Evolutionary conservation across 371 early-diverging fungal genomes (phyloP), one percentile per base, ranked within the genome.

Genomic region (Saksenaea vasiformis): DNA sequence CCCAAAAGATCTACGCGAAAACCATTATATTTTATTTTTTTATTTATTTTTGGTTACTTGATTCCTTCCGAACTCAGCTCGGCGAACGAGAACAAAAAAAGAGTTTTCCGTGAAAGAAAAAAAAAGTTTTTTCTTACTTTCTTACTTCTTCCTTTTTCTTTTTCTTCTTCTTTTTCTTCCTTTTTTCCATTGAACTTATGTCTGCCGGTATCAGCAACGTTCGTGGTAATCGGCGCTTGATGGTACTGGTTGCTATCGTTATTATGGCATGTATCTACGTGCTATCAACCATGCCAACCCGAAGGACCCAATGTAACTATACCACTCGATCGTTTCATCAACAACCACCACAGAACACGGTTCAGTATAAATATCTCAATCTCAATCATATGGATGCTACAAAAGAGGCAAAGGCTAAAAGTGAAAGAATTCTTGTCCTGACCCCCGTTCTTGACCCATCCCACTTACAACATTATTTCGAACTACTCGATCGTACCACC

Each of bases 391-490:
- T 70, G 38, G 66, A 70, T 54, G 66, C 70, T 27, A 60, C 70
- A 5, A 34, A 54, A 14, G 8, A 65, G 3, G 70, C 66, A 7
- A 44, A 41, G 14, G 51, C 15, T 3, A 55, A 31, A 7, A 43
- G 58, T 15, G 66, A 68, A 57, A 57, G 47, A 26, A 36, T 68
- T 17, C 56, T 79, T 36, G 77, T 82, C 15, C 70, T 82, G 24
- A 82, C 82, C 13, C 80, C 82, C 8, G 44, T 68, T 5, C 26
- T 71, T 2, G 73, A 67, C 54, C 65, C 71, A 54, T 60, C 67
- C 15, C 71, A 80, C 19, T 68, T 82, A 34, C 74, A 70, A 0
- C 74, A 74, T 17, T 79, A 80, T 68, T 80, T 82, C 72, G 71
- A 74, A 1, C 62, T 74, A 54, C 41, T 82, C 17, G 78, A 78